These are phyloP conservation scores for Phyllosticta citriasiana DNA, from an alignment of 2,329 filamentous ascomycete species.

Conservation along the genomic window DNA sequence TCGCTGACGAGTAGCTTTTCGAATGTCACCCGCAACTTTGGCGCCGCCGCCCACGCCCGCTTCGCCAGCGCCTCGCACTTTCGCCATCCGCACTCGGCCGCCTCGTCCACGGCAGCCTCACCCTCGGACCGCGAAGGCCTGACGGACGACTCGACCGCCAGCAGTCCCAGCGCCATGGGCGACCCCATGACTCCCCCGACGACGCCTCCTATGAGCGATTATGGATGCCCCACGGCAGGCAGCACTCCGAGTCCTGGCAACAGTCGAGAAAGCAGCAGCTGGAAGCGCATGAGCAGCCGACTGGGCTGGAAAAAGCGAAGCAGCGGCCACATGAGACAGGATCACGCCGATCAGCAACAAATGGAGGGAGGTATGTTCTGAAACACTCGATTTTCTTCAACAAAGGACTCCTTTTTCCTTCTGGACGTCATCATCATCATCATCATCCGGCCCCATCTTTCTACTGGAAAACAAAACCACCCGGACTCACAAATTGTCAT, in stretches of 20 bases:
- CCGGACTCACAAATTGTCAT: neutral
- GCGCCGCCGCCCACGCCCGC: slow-evolving; percentile 18
- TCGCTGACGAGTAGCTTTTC: slow-evolving; percentile 22
- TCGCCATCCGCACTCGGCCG: slow-evolving; percentile 7
- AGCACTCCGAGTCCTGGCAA: slow-evolving; percentile 28
- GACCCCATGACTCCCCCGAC: slow-evolving; percentile 58
- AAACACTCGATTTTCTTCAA: neutral
- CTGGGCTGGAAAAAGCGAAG: slow-evolving; percentile 28
- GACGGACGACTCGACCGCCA: slow-evolving; percentile 54
- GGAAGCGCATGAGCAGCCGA: slow-evolving; percentile 32
- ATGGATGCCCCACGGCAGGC: slow-evolving; percentile 14
- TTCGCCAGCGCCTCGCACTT: slow-evolving; percentile 22
- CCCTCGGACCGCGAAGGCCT: slow-evolving; percentile 26
- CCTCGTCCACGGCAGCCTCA: slow-evolving; percentile 16
- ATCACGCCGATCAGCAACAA: slow-evolving; percentile 6
- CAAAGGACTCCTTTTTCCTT: neutral
- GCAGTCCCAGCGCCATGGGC: slow-evolving; percentile 13
- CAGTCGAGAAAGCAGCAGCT: slow-evolving; percentile 24
- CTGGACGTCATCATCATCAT: neutral
- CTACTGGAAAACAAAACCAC: neutral
- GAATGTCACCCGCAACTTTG: slow-evolving; percentile 13
- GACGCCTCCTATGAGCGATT: slow-evolving; percentile 48
- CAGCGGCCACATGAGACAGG: slow-evolving; percentile 8
- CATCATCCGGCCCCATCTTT: neutral
- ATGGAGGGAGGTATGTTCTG: slow-evolving; percentile 10